Base-by-base conservation (phyloP, 2,329 filamentous ascomycete species). In the Sclerotinia spermophila region DNA sequence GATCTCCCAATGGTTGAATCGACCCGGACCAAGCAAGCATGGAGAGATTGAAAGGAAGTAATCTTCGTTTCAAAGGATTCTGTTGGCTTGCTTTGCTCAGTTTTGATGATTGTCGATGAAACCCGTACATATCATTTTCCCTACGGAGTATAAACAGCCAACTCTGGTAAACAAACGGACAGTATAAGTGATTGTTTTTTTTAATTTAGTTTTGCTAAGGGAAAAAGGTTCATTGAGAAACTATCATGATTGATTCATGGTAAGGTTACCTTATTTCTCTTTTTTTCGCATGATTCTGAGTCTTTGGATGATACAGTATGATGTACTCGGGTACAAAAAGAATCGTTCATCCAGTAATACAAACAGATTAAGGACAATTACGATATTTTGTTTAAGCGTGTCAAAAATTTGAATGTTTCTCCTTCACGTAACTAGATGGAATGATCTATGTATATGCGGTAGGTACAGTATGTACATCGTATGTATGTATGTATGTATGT, bases 41-140 rank as follows among this genome's bases (percentile, higher is more conserved):
- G 19, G 40, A 60, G 66, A 60, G 38, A 45, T 59, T 68, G 53
- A 21, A 68, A 53, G 66, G 66, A 59, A 61, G 15, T 13, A 48
- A 51, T 45, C 5, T 35, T 38, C 24, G 66, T 68, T 68, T 68
- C 66, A 68, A 27, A 48, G 55, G 55, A 68, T 30, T 38, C 55
- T 30, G 66, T 48, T 68, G 55, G 66, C 66, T 48, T 61, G 42
- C 24, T 60, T 21, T 7, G 40, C 24, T 53, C 48, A 27, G 17
- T 53, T 30, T 61, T 51, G 24, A 15, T 24, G 24, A 21, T 30
- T n/a, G 10, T 48, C 61, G 42, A 53, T 68, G 66, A 61, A 68
- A 68, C 66, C 51, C n/a, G 7, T 1, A 53, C 48, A 13, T 67
- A 19, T 27, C n/a, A 58, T 58, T 33, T 58, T 27, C n/a, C 6